Evolutionary conservation across 2,329 filamentous ascomycete species (phyloP).

Genomic region (Diaporthe aspalathi): DNA sequence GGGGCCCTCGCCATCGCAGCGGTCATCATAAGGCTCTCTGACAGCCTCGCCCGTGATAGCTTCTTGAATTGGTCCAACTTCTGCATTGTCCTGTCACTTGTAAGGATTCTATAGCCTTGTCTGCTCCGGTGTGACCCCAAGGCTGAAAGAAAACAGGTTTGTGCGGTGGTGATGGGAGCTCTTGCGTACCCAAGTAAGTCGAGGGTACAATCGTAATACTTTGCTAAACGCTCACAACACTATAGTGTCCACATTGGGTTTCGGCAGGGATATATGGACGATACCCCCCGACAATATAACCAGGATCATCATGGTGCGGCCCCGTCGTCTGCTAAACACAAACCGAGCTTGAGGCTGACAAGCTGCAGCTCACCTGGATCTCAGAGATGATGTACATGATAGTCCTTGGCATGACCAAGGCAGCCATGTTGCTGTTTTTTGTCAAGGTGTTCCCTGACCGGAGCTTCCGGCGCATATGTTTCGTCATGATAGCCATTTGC

Average conservation of each 20-base stretch:
- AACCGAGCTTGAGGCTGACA: slow-evolving; percentile 1
- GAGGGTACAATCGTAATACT: no score
- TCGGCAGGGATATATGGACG: slow-evolving; percentile 17
- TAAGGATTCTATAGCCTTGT: background rate
- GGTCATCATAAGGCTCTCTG: slow-evolving; percentile 1
- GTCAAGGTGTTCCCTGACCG: slow-evolving; percentile 9
- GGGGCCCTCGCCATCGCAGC: slow-evolving; percentile 5
- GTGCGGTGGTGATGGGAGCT: background rate
- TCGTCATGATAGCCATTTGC: slow-evolving; percentile 4
- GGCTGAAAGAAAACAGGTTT: slow-evolving; percentile 10
- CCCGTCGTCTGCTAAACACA: background rate
- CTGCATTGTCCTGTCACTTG: background rate
- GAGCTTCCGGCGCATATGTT: background rate
- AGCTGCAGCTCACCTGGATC: slow-evolving; percentile 16
- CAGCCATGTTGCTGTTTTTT: slow-evolving; percentile 13
- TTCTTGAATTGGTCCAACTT: slow-evolving; percentile 20
- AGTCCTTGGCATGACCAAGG: background rate
- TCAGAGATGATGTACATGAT: slow-evolving; percentile 13
- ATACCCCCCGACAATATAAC: slow-evolving; percentile 8
- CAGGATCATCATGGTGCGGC: background rate
- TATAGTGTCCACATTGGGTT: slow-evolving; percentile 8
- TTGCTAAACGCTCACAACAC: background rate
- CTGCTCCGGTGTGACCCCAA: background rate
- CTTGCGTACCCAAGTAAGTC: slow-evolving; percentile 3
- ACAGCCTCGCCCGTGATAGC: slow-evolving; percentile 3